Evolutionary conservation across 345 rosid genomes (phyloP).

Genomic region (Pseudoturritis turrita): DNA sequence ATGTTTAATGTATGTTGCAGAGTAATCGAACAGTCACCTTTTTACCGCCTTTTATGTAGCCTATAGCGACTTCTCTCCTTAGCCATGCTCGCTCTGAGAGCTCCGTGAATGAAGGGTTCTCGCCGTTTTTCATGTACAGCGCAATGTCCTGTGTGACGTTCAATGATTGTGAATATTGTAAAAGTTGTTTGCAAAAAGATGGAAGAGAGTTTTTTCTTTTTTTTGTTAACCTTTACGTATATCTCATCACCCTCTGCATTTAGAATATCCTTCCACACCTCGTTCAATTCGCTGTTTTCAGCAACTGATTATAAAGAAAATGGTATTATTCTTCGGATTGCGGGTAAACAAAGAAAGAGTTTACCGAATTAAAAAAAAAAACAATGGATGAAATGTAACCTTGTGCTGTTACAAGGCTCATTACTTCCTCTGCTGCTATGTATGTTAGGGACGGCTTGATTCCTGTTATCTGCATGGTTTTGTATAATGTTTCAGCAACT

Average conservation of each 20-base stretch:
- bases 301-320: slow-evolving; percentile 50
- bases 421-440: slow-evolving; percentile 92
- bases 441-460: slow-evolving; percentile 80
- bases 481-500: not conserved
- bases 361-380: not conserved
- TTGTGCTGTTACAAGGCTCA: slow-evolving; percentile 99
- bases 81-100: slow-evolving; percentile 73
- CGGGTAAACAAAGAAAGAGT: not conserved
- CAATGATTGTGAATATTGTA: not conserved
- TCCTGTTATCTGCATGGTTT: slow-evolving; percentile 58
- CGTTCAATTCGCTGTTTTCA: slow-evolving; percentile 76
- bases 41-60: slow-evolving; percentile 67
- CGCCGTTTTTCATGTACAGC: slow-evolving; percentile 80
- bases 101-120: slow-evolving; percentile 75
- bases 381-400: slow-evolving; percentile 41
- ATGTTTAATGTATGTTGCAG: not conserved
- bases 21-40: slow-evolving; percentile 40
- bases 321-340: not conserved
- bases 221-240: slow-evolving; percentile 63
- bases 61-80: slow-evolving; percentile 86
- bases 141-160: slow-evolving; percentile 51
- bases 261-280: slow-evolving; percentile 92
- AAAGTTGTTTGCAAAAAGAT: not conserved
- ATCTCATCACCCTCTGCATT: slow-evolving; percentile 96
- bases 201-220: not conserved